Base-by-base conservation (phyloP, 1,284 basidiomycete genomes). In the Ustilago sp. region DNA sequence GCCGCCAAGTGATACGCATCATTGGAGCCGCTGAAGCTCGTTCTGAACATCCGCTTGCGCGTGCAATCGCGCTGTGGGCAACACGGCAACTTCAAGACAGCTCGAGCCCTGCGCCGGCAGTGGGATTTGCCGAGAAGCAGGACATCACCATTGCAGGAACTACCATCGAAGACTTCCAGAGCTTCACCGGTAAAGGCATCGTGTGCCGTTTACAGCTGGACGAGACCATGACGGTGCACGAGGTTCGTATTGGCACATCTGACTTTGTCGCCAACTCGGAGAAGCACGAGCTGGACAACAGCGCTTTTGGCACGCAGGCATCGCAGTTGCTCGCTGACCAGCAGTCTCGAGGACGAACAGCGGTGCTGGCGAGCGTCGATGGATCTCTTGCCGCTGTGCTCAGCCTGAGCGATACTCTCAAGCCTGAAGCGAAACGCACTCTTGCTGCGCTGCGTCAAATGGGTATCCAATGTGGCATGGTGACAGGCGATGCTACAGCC, bases 11-110 rank as follows among this genome's bases (percentile, higher is more conserved):
- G 17, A 72, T 87, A 9, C 78, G 79, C 7, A 91, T 98, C 88
- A 89, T 98, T 50, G 90, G 92, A 13, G 91, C 92, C 0, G 92
- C 94, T 0, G 97, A 99, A 87, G 91, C 92, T 4, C 91, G 91
- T 63, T 98, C 95, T 0, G 97, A 99, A 86, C 97, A 99, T 85
- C 96, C 97, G 0, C 90, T 99, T 12, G 97, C 95, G 3, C 92
- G 94, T 82, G 95, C 97, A 5, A 91, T 98, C 51, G 93, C 95
- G 0, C 87, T 89, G 0, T 93, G 94, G 86, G 93, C 70, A 6
- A 47, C 59, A 92, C 34, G 92, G 91, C 82, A 91, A 92, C 77
- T 86, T 19, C 36, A 57, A 13, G 39, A 19, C n/a, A 51, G 38
- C n/a, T 57, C 63, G 19, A 32, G 23, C 23, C 6, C 48, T 7